phyloP scores from a whole-genome alignment of 805 yeast species.

The Suhomyces faveliae region DNA sequence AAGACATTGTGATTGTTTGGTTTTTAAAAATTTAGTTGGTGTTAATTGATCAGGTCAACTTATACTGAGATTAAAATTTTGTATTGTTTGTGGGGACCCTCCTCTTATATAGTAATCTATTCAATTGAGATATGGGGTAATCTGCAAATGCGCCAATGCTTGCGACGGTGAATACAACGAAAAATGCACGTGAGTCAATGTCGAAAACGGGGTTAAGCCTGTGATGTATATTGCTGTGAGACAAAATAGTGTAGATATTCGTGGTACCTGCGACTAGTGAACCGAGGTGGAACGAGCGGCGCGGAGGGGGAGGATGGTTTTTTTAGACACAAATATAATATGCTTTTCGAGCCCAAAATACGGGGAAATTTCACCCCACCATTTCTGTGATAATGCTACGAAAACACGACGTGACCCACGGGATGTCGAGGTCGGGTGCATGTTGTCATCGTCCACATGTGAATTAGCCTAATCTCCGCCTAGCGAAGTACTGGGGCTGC shows the following conservation, averaged over 20 bases:
- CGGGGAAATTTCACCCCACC: not conserved
- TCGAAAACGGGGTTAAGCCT: constrained; percentile 1
- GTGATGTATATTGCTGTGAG: not conserved
- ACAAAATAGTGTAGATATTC: not conserved
- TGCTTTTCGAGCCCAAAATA: not conserved
- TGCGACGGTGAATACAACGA: not conserved
- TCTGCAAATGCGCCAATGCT: not conserved
- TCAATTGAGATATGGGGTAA: constrained; percentile 3
- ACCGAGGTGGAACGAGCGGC: not conserved
- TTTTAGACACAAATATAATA: not conserved
- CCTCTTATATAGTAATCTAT: constrained; percentile 4
- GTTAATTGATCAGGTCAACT: not conserved
- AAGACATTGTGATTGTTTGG: constrained; percentile 18
- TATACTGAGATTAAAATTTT: not conserved
- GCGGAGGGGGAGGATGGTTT: not conserved
- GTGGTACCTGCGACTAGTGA: not conserved
- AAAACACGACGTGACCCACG: too few species aligned
- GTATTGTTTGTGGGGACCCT: not conserved
- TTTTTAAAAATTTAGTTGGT: not conserved
- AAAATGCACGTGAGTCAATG: constrained; percentile 2
- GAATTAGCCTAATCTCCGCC: not conserved
- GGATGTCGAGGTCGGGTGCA: not conserved
- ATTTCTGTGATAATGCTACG: too few species aligned
- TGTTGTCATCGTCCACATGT: not conserved
- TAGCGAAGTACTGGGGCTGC: not conserved